phyloP scores from a whole-genome alignment of 2,329 filamentous ascomycete species.

The Alternaria sp. region DNA sequence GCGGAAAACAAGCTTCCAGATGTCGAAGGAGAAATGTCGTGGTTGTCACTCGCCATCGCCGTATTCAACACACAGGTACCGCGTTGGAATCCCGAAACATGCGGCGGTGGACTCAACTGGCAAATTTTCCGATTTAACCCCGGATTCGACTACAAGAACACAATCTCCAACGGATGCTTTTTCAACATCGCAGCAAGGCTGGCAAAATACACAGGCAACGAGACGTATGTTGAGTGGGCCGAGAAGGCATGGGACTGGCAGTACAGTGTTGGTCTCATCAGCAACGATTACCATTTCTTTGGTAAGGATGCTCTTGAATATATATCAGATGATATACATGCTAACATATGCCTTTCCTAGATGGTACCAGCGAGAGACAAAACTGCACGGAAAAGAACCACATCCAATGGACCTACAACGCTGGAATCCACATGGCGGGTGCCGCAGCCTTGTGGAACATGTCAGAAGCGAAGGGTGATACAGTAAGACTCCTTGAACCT shows the following conservation, averaged over 20 bases:
- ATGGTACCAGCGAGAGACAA: constrained; percentile 51
- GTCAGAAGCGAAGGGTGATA: constrained; percentile 48
- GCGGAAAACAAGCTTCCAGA: constrained; percentile 69
- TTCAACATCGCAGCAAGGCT: constrained; percentile 79
- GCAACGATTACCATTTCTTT: constrained; percentile 51
- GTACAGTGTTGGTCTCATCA: constrained; percentile 56
- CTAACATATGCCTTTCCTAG: neutral
- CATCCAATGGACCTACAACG: constrained; percentile 56
- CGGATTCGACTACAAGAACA: constrained; percentile 80
- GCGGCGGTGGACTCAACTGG: constrained; percentile 71
- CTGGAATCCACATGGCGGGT: constrained; percentile 53
- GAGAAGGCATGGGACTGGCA: constrained; percentile 65
- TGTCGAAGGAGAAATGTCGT: constrained; percentile 55
- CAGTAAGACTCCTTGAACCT: constrained; percentile 2
- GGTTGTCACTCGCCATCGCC: constrained; percentile 70
- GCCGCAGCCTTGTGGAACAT: constrained; percentile 55
- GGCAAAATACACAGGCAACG: constrained; percentile 68
- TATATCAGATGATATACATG: neutral
- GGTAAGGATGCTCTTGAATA: constrained; percentile 12
- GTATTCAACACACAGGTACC: constrained; percentile 72
- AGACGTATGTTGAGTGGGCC: constrained; percentile 63
- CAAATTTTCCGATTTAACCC: constrained; percentile 78
- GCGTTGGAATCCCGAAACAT: constrained; percentile 71
- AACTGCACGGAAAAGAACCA: constrained; percentile 54
- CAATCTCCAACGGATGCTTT: constrained; percentile 76